phyloP scores from a whole-genome alignment of 139 green algal genomes.

The Chlorella sp. region DNA sequence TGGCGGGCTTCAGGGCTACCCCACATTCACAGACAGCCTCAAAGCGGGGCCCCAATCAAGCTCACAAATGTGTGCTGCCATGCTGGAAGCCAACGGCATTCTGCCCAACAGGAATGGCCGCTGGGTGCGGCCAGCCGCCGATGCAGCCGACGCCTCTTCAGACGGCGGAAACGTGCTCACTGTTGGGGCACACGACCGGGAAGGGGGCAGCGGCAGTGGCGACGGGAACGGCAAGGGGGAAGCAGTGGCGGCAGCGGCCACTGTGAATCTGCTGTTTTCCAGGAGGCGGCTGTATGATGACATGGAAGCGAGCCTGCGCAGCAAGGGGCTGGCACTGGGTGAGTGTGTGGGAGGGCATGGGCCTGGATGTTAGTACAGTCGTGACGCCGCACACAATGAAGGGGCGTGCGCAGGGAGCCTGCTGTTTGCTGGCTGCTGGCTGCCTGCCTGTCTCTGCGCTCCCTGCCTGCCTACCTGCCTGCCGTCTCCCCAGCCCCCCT shows the following conservation, averaged over 20 bases:
- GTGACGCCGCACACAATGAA: not conserved
- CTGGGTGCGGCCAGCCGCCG: not conserved
- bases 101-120: not conserved
- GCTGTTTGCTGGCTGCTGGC: too few relatives aligned
- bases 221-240: not conserved
- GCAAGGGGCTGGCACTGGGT: constrained; percentile 49
- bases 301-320: constrained; percentile 46
- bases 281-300: constrained; percentile 42
- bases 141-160: not conserved
- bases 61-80: not conserved
- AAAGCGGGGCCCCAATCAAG: not conserved
- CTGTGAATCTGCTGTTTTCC: not conserved
- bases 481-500: not conserved
- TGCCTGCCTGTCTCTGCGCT: not conserved
- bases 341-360: not conserved
- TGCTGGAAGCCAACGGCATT: constrained; percentile 1
- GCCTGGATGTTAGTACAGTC: not conserved
- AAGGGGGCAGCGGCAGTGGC: not conserved
- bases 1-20: not conserved
- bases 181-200: too few relatives aligned
- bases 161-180: too few relatives aligned
- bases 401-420: not conserved
- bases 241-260: not conserved
- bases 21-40: not conserved
- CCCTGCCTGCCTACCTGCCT: not conserved